Evolutionary conservation across 208 protist species (phyloP), one percentile per base, ranked within the genome.

Genomic region (Blechomonas ayalai): DNA sequence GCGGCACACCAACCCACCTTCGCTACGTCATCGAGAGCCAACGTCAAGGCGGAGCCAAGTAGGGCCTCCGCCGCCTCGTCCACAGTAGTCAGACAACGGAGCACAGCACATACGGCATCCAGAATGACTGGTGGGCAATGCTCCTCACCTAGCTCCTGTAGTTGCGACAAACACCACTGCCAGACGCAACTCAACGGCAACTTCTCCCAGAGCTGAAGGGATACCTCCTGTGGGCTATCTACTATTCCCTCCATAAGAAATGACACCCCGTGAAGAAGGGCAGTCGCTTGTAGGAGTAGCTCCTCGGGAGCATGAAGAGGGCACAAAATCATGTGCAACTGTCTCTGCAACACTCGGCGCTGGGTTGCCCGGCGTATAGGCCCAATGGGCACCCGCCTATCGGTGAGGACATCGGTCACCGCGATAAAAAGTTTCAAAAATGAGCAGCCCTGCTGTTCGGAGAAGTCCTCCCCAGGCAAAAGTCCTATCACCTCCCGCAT

Each of bases 321-420:
- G 50, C 51, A 33, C 26, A 79, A 53, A 6, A 53, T 31, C 8
- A 79, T 52, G 32, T 59, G 29, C 15, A 86, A 39, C 46, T 62
- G 56, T 24, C 57, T 52, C 58, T 89, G 73, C 40, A 89, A 10
- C 18, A 57, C 42, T 9, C 56, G 39, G 23, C 77, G 72, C 58
- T 86, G 72, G 8, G 48, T 69, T 6, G 68, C 74, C 0, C 83
- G 72, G 3, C 71, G 67, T 15, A 89, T 59, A 2, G 83, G 67
- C 4, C 79, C 79, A 16, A 92, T 25, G 8, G 49, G 31, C 0
- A 92, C 62, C 10, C 73, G 69, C 13, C 54, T 50, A 38, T 89
- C 79, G n/a, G 53, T 60, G 15, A 92, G 59, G 8, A 89, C 36
- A 16, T 72, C 70, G 32, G 73, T 52, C 16, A 76, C 44, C 2